A percentile compares a stretch with the other conserved stretches of the same genome.
These are phyloP conservation scores for Firmiana major DNA, from an alignment of 345 rosid genomes.

Conservation along the genomic window DNA sequence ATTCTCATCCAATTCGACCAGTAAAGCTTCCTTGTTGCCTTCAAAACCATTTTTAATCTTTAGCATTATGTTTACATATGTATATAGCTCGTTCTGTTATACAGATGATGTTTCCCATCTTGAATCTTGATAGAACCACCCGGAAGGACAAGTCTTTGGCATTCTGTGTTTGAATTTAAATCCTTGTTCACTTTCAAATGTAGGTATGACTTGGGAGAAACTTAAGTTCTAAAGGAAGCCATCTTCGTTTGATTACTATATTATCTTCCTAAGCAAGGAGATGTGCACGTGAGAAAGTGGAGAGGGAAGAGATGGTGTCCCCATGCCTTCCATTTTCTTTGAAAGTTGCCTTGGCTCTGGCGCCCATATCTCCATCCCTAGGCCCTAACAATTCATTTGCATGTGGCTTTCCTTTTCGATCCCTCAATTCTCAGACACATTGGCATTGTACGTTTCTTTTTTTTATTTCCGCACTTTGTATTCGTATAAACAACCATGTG, in stretches of 20 bases:
- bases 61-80: background rate
- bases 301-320: conserved; percentile 20
- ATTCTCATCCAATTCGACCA: background rate
- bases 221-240: too few species aligned
- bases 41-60: background rate
- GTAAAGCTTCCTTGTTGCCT: background rate
- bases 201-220: too few species aligned
- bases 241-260: too few species aligned
- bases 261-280: too few species aligned
- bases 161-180: background rate
- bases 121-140: background rate
- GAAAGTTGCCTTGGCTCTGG: background rate
- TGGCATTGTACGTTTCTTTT: background rate
- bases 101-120: background rate
- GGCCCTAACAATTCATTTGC: background rate
- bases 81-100: background rate
- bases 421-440: background rate
- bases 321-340: conserved; percentile 22
- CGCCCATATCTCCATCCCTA: conserved; percentile 14
- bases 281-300: background rate
- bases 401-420: conserved; percentile 4
- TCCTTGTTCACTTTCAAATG: background rate
- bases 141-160: background rate
- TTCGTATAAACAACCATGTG: conserved; percentile 8
- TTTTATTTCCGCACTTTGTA: background rate